A percentile compares a stretch with the other conserved stretches of the same genome.
Conservation (phyloP, 345 rosid genomes). For the Eucalyptus albens region DNA sequence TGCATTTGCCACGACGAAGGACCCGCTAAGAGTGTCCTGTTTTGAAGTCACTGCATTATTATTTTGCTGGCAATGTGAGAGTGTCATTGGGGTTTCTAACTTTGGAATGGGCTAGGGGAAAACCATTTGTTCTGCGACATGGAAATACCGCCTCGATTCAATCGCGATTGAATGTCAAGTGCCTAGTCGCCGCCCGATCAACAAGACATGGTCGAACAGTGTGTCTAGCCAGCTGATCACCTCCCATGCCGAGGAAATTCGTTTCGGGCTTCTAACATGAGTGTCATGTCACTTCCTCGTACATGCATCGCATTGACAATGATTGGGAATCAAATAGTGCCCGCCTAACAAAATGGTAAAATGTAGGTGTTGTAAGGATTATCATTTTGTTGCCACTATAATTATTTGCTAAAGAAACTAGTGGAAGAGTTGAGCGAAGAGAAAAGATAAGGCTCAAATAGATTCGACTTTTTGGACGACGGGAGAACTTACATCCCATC, state of each 20-base stretch:
- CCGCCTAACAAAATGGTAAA: not conserved
- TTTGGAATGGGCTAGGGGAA: not conserved
- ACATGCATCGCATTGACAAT: not conserved
- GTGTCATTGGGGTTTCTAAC: not conserved
- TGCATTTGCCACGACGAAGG: not conserved
- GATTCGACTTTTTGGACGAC: not conserved
- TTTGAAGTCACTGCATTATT: not conserved
- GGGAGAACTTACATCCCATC: not conserved
- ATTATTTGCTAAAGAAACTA: not conserved
- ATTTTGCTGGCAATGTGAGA: not conserved
- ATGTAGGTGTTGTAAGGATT: not conserved
- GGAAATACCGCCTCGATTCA: not conserved
- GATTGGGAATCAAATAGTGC: fast-evolving
- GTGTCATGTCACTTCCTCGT: not conserved
- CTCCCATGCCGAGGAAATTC: not conserved
- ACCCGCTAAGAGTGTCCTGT: not conserved
- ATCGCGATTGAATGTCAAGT: not conserved
- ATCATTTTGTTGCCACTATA: not conserved
- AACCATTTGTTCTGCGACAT: fast-evolving
- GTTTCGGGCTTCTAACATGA: not conserved
- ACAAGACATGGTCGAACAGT: not conserved
- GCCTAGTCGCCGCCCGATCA: not conserved
- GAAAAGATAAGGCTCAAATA: not conserved
- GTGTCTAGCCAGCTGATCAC: not conserved
- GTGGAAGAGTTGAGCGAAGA: not conserved